phyloP scores from a whole-genome alignment of 108 stramenopile genomes.

The Cyclostephanos tholiformis region DNA sequence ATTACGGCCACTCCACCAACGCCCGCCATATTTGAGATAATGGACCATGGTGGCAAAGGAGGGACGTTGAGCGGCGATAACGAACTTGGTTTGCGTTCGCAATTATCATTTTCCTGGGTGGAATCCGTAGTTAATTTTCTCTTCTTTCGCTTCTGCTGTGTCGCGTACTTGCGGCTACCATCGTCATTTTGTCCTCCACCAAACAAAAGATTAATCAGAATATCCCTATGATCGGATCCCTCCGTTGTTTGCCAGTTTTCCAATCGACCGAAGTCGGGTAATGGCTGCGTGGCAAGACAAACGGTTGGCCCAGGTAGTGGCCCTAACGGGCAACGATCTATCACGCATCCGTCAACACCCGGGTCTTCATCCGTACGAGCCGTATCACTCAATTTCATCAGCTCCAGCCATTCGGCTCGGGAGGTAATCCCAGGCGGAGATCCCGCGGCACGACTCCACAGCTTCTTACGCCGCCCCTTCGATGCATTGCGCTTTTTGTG shows the following conservation, averaged over 20 bases:
- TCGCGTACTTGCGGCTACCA: not conserved
- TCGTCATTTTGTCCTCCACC: constrained; percentile 5
- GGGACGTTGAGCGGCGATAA: constrained; percentile 12
- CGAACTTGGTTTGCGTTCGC: not conserved
- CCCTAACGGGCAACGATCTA: constrained; percentile 9
- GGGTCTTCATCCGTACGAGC: not conserved
- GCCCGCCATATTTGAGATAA: constrained; percentile 59
- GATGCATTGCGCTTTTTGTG: constrained; percentile 49
- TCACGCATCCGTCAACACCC: constrained; percentile 1
- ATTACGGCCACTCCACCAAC: constrained; percentile 60
- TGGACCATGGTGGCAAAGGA: constrained; percentile 67
- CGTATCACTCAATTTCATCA: constrained; percentile 28
- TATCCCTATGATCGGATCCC: constrained; percentile 72
- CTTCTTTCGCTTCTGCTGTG: constrained; percentile 25
- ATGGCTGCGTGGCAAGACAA: not conserved
- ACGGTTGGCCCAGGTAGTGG: constrained; percentile 40
- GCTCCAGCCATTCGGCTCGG: constrained; percentile 37
- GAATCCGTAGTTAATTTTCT: constrained; percentile 16
- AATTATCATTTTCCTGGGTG: constrained; percentile 1
- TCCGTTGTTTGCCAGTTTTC: constrained; percentile 58
- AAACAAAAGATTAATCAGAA: constrained; percentile 61
- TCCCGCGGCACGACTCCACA: constrained; percentile 39
- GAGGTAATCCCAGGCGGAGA: constrained; percentile 37
- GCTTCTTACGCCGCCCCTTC: constrained; percentile 37
- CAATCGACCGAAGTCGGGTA: constrained; percentile 21